Conservation (phyloP, 2,329 filamentous ascomycete species). For the Aspergillus fructus region DNA sequence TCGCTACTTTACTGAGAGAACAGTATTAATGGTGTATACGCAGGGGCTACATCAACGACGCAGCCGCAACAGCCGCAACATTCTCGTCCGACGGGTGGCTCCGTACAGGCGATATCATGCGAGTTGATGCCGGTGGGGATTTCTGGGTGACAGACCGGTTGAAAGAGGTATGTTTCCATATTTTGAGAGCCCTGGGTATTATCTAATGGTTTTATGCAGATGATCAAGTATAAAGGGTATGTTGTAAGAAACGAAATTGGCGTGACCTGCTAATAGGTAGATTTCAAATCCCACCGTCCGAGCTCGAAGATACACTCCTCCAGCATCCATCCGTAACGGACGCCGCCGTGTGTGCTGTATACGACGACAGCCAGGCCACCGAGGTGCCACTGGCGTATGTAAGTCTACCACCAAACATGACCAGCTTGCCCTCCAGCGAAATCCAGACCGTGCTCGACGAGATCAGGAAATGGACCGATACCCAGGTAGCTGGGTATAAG, state of each 20-base stretch:
- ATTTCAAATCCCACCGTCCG: constrained; percentile 21
- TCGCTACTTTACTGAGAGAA: not conserved
- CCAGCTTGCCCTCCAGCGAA: not conserved
- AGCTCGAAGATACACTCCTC: constrained; percentile 13
- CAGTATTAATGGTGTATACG: too few species aligned
- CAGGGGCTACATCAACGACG: constrained; percentile 20
- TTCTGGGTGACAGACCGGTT: constrained; percentile 23
- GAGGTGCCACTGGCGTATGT: constrained; percentile 24
- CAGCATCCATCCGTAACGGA: constrained; percentile 17
- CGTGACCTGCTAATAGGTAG: constrained; percentile 2
- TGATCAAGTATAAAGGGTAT: constrained; percentile 24
- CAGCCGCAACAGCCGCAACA: constrained; percentile 15
- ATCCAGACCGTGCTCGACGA: constrained; percentile 11
- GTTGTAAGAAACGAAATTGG: not conserved
- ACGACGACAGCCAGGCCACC: constrained; percentile 22
- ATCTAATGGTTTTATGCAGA: not conserved
- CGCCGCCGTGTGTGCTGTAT: constrained; percentile 21
- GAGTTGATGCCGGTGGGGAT: constrained; percentile 17
- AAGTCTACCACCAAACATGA: constrained; percentile 8
- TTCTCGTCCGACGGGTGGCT: constrained; percentile 20
- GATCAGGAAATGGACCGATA: constrained; percentile 10
- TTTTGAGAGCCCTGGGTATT: not conserved
- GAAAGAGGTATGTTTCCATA: constrained; percentile 16
- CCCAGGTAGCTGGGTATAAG: constrained; percentile 22
- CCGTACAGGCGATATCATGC: constrained; percentile 20